Base-by-base conservation (phyloP, 176 grass and related monocot species). In the Phragmites australis region DNA sequence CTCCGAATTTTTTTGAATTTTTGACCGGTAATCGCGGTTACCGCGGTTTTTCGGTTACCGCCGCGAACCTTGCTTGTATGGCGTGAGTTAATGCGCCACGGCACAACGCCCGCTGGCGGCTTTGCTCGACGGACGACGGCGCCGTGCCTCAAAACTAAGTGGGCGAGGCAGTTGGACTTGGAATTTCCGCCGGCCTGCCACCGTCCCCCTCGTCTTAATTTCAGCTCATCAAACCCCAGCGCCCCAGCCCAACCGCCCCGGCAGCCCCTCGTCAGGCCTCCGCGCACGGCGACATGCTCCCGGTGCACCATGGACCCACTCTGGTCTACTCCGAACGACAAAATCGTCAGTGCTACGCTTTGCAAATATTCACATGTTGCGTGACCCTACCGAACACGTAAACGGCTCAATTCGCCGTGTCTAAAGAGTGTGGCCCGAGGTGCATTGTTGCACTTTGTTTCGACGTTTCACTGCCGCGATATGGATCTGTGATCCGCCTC, bases 211-310 rank as follows among this genome's bases (percentile, higher is more conserved):
- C 5, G 1, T 6, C 11, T 86, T 50, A 42, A 81, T 81, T 87
- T 75, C 70, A 68, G 84, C 70, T 81, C 78, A 76, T 76, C 85
- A 44, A 81, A 51, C 77, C 70, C 62, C 42, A 51, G 54, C 46
- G 56, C 1, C 56, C 54, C 19, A 2, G 12, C 63, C n/a, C 5
- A 18, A 46, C 27, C 29, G 17, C 37, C 27, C 41, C 32, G 18
- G 30, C 8, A 7, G 41, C 53, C 6, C 60, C 21, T 41, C 54
- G 39, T 25, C 44, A 27, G 46, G 16, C 61, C 19, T 21, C 5
- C 15, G 0, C 21, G 11, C 2, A 0, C 13, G 15, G 41, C 13
- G 19, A 6, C 16, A 7, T 59, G 41, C 74, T 44, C 53, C 53
- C 26, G 51, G 75, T 25, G 19, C 75, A 65, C 59, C 27, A 31